Evolutionary conservation across 1,284 basidiomycete genomes (phyloP), one percentile per base, ranked within the genome.

Genomic region (Boletus hoseneyae): DNA sequence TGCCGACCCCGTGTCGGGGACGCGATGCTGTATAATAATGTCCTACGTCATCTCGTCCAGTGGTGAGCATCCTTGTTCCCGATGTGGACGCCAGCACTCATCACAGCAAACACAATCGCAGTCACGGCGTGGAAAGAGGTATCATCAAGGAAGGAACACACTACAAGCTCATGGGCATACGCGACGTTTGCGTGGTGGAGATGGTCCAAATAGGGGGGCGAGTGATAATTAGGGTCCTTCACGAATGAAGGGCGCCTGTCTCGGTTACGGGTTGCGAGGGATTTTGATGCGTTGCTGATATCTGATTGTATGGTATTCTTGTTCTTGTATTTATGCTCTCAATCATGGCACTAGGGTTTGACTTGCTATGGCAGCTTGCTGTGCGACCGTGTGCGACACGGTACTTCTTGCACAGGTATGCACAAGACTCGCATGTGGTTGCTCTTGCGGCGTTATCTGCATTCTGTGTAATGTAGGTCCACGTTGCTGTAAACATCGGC

Each of bases 381-480:
- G 60, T 62, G 38, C 16, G 23, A 25, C n/a, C 16, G 36, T 38
- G 36, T 37, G 36, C 19, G 12, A 13, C 36, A 8, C 12, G 11
- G 19, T 37, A 12, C 11, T 37, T 21, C 19, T 25, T 21, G 29
- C 29, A 30, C 29, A 38, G 37, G 37, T 38, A 16, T 38, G 2
- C 37, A 23, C 37, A 13, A 8, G 19, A 21, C 37, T 38, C 2
- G 36, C 19, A 23, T 1, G 13, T 33, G 19, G 37, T 34, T 45
- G 48, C 55, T 48, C 60, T 52, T 13, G 29, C 29, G 29, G 29
- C 29, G 11, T 30, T 30, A 6, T 30, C 29, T 30, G 11, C 29
- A 30, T 30, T 30, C 29, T 36, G 47, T 6, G 7, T 23, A 38
- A 51, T 58, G 59, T 64, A 19, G 57, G 59, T 57, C 61, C 59